Evolutionary conservation across 2,329 filamentous ascomycete species (phyloP), one percentile per base, ranked within the genome.

Genomic region (Colletotrichum ledebouriae): DNA sequence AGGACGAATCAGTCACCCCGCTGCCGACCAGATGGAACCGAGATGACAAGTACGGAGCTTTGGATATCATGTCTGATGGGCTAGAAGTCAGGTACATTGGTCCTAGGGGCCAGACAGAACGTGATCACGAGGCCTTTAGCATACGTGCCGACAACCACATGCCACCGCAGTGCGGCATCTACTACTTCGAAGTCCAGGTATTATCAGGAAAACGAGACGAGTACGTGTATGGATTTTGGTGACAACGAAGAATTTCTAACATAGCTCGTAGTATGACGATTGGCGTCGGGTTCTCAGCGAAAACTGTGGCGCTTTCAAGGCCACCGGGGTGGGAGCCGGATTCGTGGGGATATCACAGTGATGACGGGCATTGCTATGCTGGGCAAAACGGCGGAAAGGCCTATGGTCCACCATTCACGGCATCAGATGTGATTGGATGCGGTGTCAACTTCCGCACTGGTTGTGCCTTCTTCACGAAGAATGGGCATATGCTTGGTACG

Each of bases 151-250:
- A 99, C 78, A 85, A 94, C 77, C 88, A 90, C 56, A 98, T 98
- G 89, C 94, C 96, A 4, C 86, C 89, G 41, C 92, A 97, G 75
- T 96, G 93, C 72, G 96, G 96, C 2, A 91, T 99, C 68, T 99
- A 97, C 79, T 99, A 99, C 78, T 99, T 90, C 76, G 96, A 99
- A 77, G 85, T 91, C 25, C 80, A 80, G 15, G 82, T 89, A 55
- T 66, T 86, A 29, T 80, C 82, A 15, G 83, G 81, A 59, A 86
- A 84, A 74, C 79, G 81, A 71, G 85, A 87, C 49, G 87, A 89
- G 86, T 89, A 81, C 61, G 86, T 84, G 17, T 60, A 17, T 29
- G 12, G 25, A 34, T 41, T 53, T 39, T 13, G 44, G 10, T 50
- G 42, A 47, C n/a, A 3, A 42, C 12, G 4, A 10, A 11, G 6